Percentiles rank a stretch among this genome's conserved stretches.
phyloP scores from a whole-genome alignment of 2,329 filamentous ascomycete genomes.

The Thelonectria discophora region DNA sequence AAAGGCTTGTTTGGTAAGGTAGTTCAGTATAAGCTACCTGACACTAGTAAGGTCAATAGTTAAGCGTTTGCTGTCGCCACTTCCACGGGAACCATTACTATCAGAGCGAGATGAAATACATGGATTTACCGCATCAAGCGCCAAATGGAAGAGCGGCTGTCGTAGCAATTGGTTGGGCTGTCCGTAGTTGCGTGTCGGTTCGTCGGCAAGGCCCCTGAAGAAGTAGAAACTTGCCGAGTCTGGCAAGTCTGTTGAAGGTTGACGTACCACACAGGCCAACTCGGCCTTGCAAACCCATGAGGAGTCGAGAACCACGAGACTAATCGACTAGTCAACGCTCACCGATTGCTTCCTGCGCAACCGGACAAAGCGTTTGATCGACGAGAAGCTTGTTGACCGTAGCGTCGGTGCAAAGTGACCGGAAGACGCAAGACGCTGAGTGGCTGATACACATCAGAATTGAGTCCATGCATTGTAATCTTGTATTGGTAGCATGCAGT shows the following conservation, averaged over 20 bases:
- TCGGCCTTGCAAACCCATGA: not conserved
- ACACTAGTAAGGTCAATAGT: not conserved
- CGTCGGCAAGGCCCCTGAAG: conserved; percentile 5
- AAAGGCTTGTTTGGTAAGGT: not conserved
- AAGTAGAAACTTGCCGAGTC: conserved; percentile 1
- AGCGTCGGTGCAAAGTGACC: not conserved
- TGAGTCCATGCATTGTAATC: conserved; percentile 3
- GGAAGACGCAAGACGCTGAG: not conserved
- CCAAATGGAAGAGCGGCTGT: conserved; percentile 8
- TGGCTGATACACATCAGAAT: conserved; percentile 7
- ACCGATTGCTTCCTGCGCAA: not conserved
- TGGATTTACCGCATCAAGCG: conserved; percentile 2
- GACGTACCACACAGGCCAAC: conserved; percentile 13
- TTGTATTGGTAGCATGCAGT: conserved; percentile 17
- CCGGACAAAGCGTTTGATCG: conserved; percentile 6
- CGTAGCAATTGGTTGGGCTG: not conserved
- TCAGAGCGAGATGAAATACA: not conserved
- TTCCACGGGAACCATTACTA: not conserved
- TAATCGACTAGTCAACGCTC: not conserved
- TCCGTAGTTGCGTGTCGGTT: conserved; percentile 19
- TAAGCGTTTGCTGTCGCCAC: not conserved
- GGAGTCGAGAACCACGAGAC: not conserved
- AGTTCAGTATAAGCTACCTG: not conserved
- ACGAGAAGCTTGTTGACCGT: conserved; percentile 10
- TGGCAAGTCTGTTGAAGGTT: conserved; percentile 9